phyloP scores from a whole-genome alignment of 345 rosid genomes.

The Nephelium lappaceum region DNA sequence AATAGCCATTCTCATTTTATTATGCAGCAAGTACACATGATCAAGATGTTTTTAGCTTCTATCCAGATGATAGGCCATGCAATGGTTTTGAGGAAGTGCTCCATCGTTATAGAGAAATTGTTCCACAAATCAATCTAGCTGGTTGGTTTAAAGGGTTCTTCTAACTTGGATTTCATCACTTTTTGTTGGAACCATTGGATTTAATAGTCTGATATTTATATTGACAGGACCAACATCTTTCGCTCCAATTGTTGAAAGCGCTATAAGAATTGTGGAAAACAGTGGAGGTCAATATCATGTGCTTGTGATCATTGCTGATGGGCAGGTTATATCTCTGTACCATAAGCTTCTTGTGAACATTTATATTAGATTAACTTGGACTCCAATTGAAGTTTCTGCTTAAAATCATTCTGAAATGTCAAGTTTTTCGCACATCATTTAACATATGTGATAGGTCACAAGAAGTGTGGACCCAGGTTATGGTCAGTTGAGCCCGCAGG shows the following conservation, averaged over 20 bases:
- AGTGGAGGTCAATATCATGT: conserved; percentile 62
- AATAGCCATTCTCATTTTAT: background rate
- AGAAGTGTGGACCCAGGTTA: conserved; percentile 46
- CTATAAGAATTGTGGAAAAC: conserved; percentile 47
- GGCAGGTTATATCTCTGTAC: conserved; percentile 38
- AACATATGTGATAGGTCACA: conserved; percentile 41
- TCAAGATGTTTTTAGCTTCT: conserved; percentile 53
- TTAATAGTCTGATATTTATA: background rate
- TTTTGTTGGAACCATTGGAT: background rate
- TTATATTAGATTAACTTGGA: background rate
- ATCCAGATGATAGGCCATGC: conserved; percentile 43
- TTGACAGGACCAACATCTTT: conserved; percentile 58
- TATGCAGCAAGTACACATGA: conserved; percentile 55
- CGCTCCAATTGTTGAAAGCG: conserved; percentile 55
- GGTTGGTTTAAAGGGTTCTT: conserved; percentile 24
- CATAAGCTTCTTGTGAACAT: background rate
- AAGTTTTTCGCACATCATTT: background rate
- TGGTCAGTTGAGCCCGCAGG: conserved; percentile 51
- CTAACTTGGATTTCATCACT: background rate
- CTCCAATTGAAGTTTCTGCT: background rate
- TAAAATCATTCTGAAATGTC: background rate
- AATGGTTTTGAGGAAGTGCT: conserved; percentile 57
- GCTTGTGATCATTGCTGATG: conserved; percentile 61
- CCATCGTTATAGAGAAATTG: conserved; percentile 47
- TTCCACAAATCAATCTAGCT: conserved; percentile 45